Evolutionary conservation across 805 yeast genomes (phyloP), one percentile per base, ranked within the genome.

Genomic region (Ogataea paraovalis): DNA sequence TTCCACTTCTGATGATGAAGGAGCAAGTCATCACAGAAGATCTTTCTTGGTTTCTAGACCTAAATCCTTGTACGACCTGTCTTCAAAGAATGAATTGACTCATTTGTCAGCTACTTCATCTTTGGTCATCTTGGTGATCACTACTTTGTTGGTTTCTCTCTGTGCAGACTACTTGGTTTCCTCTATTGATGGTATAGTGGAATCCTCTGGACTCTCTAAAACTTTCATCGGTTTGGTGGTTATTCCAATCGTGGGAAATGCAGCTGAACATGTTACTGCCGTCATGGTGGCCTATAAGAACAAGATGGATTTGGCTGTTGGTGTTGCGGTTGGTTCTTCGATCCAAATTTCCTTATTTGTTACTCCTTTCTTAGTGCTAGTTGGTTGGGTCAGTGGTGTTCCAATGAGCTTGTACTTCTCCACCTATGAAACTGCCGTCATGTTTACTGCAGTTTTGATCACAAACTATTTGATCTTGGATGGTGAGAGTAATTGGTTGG

Each of bases 251-350:
- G 98, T 94, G 23, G 99, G 98, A 47, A 94, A 94, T 61, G 99
- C 99, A 2, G 98, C 98, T 12, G 99, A 94, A 68, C 99, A 94
- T 67, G 98, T 89, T 44, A 94, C 99, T 18, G 96, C 98, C 3
- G 85, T 94, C 33, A 78, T 89, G 52, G 98, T 94, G 42, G 98
- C 99, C 20, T 80, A 83, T 77, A 90, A 90, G 70, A 88, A 94
- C 68, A 94, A 94, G 70, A 94, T 94, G 97, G 98, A 94, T 66
- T 77, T 94, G 50, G 97, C 99, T 13, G 79, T 94, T 56, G 96
- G 97, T 49, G 98, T 94, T 41, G 98, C 99, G 2, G 83, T 94
- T 50, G 99, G 99, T 19, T 87, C 96, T 1, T 89, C 97, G 3
- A 78, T 94, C 67, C 99, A 94, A 69, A 91, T 94, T 59, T 96